These are phyloP conservation scores for barrel medic (Medicago truncatula) DNA, from an alignment of 306 rosid genomes.

Conservation along the genomic window MtrunA17r5.0-ANR NC_053044.1:2321501-2322000, in stretches of 20 bases:
- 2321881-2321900: constrained; percentile 66
- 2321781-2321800: neutral
- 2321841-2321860: constrained; percentile 92
- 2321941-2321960: constrained; percentile 8
- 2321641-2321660: constrained; percentile 58
- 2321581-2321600: constrained; percentile 15
- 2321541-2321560: constrained; percentile 35
- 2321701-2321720: constrained; percentile 1
- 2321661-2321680: constrained; percentile 88
- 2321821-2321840: constrained; percentile 73
- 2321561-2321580: constrained; percentile 32
- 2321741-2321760: neutral
- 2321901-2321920: constrained; percentile 63
- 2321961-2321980: neutral
- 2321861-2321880: constrained; percentile 93
- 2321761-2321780: neutral
- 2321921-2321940: neutral
- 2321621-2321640: constrained; percentile 71
- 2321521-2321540: constrained; percentile 23
- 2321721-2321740: neutral
- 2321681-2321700: neutral
- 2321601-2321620: constrained; percentile 86
- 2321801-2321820: neutral
- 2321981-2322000: neutral
- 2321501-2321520: constrained; percentile 47